Conservation (phyloP, 805 yeast species). For the Candida broadrunensis region DNA sequence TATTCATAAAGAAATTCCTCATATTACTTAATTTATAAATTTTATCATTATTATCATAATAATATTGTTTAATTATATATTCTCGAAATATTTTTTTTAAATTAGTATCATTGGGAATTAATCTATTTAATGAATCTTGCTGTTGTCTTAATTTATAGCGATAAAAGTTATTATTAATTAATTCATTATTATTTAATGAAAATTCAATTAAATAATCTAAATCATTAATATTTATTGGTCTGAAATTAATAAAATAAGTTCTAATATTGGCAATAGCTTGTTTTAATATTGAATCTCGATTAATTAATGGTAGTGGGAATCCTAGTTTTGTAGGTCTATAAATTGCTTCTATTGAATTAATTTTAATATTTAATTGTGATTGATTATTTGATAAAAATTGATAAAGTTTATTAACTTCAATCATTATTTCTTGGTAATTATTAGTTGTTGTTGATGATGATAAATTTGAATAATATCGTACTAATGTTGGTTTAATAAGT, state of each 20-base stretch:
- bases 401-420: constrained; percentile 14
- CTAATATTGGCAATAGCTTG: constrained; percentile 21
- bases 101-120: constrained; percentile 29
- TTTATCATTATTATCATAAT: constrained; percentile 13
- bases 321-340: constrained; percentile 30
- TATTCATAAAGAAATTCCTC: constrained; percentile 15
- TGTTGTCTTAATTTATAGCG: no score
- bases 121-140: no score
- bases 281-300: constrained; percentile 23
- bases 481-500: neutral
- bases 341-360: constrained; percentile 27
- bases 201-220: no score
- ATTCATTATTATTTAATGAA: no score
- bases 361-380: constrained; percentile 13
- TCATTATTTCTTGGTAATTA: constrained; percentile 6
- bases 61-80: constrained; percentile 30
- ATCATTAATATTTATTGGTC: no score
- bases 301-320: constrained; percentile 25
- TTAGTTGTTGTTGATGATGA: no score
- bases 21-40: constrained; percentile 20
- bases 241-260: constrained; percentile 10
- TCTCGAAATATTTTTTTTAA: constrained; percentile 23
- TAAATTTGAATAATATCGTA: neutral
- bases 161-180: constrained; percentile 4
- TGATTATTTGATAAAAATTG: constrained; percentile 18